Evolutionary conservation across 805 yeast species (phyloP).

Genomic region (Candida sanyiensis): DNA sequence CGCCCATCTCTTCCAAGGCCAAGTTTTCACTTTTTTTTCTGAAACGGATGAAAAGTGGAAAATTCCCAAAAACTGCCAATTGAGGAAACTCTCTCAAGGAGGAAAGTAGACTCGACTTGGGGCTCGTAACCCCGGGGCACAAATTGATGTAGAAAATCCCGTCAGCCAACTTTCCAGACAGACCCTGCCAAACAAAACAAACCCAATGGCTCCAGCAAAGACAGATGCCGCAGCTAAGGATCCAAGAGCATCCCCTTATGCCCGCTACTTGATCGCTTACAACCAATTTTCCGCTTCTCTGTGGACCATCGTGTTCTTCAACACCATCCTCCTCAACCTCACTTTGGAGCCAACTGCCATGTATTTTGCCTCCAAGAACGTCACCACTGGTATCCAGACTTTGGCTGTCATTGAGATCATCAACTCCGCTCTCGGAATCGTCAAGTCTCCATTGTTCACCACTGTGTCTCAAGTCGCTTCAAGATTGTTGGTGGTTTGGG

Average conservation of each 20-base stretch:
- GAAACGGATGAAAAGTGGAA: slow-evolving; percentile 1
- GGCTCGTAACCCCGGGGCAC: too few relatives aligned
- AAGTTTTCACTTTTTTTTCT: slow-evolving; percentile 1
- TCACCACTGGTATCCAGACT: slow-evolving; percentile 66
- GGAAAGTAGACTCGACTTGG: too few relatives aligned
- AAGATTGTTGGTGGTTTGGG: slow-evolving; percentile 75
- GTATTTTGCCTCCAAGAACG: slow-evolving; percentile 50
- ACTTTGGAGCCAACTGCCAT: slow-evolving; percentile 59
- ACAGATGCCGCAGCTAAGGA: too few relatives aligned
- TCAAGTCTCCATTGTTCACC: slow-evolving; percentile 78
- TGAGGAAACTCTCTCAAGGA: slow-evolving; percentile 1
- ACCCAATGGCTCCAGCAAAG: background rate
- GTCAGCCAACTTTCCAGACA: too few relatives aligned
- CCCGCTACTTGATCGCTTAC: slow-evolving; percentile 35
- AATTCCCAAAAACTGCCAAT: background rate
- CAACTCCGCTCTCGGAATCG: slow-evolving; percentile 75
- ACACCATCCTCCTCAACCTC: slow-evolving; percentile 35
- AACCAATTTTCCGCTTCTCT: slow-evolving; percentile 47
- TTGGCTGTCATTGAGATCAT: slow-evolving; percentile 75
- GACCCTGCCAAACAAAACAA: background rate
- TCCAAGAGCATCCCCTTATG: slow-evolving; percentile 6
- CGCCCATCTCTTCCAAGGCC: too few relatives aligned
- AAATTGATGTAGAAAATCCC: too few relatives aligned
- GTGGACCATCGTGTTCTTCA: slow-evolving; percentile 47
- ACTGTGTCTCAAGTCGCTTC: slow-evolving; percentile 86